Evolutionary conservation across 2,329 filamentous ascomycete genomes (phyloP), one percentile per base, ranked within the genome.

Genomic region (Fusarium aywerte): DNA sequence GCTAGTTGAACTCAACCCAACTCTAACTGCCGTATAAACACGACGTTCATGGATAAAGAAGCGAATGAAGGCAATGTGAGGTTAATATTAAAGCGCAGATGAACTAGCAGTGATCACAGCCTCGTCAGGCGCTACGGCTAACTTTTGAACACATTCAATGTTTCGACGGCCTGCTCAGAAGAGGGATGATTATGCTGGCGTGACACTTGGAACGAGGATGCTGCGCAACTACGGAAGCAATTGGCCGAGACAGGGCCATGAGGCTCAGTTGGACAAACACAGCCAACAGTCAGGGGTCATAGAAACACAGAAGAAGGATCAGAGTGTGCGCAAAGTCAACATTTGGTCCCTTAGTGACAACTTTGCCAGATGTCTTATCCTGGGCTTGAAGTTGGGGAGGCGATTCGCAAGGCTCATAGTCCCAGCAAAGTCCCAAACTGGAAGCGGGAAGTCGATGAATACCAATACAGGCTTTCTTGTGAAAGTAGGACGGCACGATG

Each of bases 251-350:
- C 45, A 49, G 27, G 36, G 49, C 65, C 32, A 53, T 38, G 48
- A 63, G 52, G 36, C 55, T 27, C 23, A 38, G 49, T 54, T 50
- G 52, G 58, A 66, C 47, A 48, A 65, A 62, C 48, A 69, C 57
- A 38, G 52, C 31, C 29, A 57, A 25, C 36, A 29, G 42, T 29
- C 48, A 69, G 58, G 49, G 32, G 25, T 16, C n/a, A 49, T 27
- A 31, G 48, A 38, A 65, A 43, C 44, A 52, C 21, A 43, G 38
- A 29, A 21, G 35, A 52, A 45, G 29, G 49, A 15, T 21, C 18
- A 42, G 21, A 48, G 32, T 32, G 36, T 29, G 20, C 60, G 16
- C 38, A 23, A 31, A 57, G 48, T 29, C 38, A 27, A 36, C 11
- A 36, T 33, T 25, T 39, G 40, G n/a, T 20, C 50, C 53, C 45